A percentile compares a stretch with the other conserved stretches of the same genome.
phyloP scores from a whole-genome alignment of 2,329 filamentous ascomycete species.

The Camptophora hylomeconis region DNA sequence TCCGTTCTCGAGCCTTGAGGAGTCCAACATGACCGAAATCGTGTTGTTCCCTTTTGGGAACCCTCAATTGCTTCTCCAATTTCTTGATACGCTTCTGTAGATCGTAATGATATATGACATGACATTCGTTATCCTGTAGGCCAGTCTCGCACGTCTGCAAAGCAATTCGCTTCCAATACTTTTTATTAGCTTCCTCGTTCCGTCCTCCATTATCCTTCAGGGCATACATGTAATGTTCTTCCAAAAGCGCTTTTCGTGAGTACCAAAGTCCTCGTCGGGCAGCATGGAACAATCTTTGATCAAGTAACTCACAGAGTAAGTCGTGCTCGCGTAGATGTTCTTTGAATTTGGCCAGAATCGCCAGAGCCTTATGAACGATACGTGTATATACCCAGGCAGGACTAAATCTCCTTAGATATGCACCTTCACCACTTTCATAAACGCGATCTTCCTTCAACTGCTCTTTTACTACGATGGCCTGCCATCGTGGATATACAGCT shows the following conservation, averaged over 20 bases:
- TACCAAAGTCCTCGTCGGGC: constrained; percentile 85
- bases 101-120: constrained; percentile 87
- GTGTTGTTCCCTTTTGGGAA: constrained; percentile 77
- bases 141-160: constrained; percentile 72
- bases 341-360: constrained; percentile 70
- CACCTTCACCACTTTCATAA: constrained; percentile 73
- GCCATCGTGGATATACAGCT: constrained; percentile 70
- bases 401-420: constrained; percentile 78
- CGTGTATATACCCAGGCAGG: constrained; percentile 88
- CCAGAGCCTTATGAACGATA: constrained; percentile 76
- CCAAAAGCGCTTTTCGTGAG: constrained; percentile 81
- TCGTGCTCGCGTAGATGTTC: constrained; percentile 64
- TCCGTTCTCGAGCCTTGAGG: constrained; percentile 60
- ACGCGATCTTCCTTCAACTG: constrained; percentile 61
- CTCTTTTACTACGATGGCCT: constrained; percentile 57
- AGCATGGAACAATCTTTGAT: constrained; percentile 72
- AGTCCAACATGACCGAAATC: constrained; percentile 81
- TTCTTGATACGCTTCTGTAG: constrained; percentile 88
- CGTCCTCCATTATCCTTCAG: constrained; percentile 37
- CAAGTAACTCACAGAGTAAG: constrained; percentile 60
- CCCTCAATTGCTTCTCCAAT: constrained; percentile 69
- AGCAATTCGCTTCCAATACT: constrained; percentile 67
- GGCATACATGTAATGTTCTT: constrained; percentile 85
- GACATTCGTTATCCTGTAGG: constrained; percentile 75
- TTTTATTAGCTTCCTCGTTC: constrained; percentile 53